Percentiles rank a stretch among this genome's conserved stretches.
phyloP scores from a whole-genome alignment of 2,329 filamentous ascomycete genomes.

The Colletotrichum sp. region DNA sequence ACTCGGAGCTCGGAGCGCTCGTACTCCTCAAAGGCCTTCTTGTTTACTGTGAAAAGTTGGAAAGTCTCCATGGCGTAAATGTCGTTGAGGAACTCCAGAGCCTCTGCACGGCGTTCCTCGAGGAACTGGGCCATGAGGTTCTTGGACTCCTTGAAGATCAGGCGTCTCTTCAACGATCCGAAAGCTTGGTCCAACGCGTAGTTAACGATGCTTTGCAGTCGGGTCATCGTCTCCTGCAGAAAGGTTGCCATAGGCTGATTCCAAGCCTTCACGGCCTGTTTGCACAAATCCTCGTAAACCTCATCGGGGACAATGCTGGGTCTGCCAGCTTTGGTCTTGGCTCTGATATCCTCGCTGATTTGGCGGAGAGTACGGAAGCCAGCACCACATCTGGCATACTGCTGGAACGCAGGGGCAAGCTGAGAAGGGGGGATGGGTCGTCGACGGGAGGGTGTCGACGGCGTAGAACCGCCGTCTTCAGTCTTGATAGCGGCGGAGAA shows the following conservation, averaged over 20 bases:
- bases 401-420: constrained; percentile 36
- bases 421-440: constrained; percentile 17
- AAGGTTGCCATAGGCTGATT: constrained; percentile 54
- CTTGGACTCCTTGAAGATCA: constrained; percentile 55
- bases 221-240: constrained; percentile 49
- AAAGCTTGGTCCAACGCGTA: constrained; percentile 53
- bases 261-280: constrained; percentile 65
- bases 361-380: constrained; percentile 51
- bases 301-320: constrained; percentile 64
- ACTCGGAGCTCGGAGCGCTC: constrained; percentile 49
- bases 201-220: constrained; percentile 52
- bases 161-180: constrained; percentile 47
- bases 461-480: constrained; percentile 31
- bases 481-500: constrained; percentile 35
- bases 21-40: constrained; percentile 51
- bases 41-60: constrained; percentile 63
- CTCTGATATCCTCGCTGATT: constrained; percentile 59
- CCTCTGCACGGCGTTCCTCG: constrained; percentile 37
- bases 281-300: constrained; percentile 64
- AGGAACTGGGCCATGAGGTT: constrained; percentile 51
- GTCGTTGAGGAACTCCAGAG: constrained; percentile 42
- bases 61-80: constrained; percentile 59
- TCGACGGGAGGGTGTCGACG: not conserved
- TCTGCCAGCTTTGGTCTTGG: constrained; percentile 61
- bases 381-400: constrained; percentile 42